Conservation (phyloP, 495 filamentous ascomycete species). For the Achaetomiella virescens region DNA sequence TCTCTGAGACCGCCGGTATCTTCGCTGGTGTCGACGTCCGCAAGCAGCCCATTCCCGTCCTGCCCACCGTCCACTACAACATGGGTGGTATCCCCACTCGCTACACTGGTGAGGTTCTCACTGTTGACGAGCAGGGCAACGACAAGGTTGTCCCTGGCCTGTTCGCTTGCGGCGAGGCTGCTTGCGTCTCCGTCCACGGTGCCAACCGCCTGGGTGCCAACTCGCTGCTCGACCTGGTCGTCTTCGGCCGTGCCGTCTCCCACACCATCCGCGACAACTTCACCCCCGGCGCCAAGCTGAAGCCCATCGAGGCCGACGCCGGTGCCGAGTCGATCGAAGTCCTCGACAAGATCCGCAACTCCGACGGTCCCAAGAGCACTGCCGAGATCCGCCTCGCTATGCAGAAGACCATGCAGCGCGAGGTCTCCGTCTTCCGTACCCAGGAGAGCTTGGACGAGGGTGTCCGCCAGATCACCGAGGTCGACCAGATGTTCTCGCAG, state of each 20-base stretch:
- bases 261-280: slow-evolving; percentile 92
- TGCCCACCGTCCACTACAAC: slow-evolving; percentile 98
- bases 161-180: slow-evolving; percentile 94
- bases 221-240: slow-evolving; percentile 93
- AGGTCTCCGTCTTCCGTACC: slow-evolving; percentile 95
- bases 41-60: slow-evolving; percentile 93
- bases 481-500: slow-evolving; percentile 72
- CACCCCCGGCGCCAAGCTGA: slow-evolving; percentile 68
- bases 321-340: slow-evolving; percentile 80
- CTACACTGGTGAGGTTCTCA: slow-evolving; percentile 93
- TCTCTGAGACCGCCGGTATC: slow-evolving; percentile 94
- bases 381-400: slow-evolving; percentile 83
- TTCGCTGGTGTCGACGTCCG: slow-evolving; percentile 94
- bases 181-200: slow-evolving; percentile 94
- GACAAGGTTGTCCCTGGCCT: slow-evolving; percentile 95
- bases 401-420: slow-evolving; percentile 97
- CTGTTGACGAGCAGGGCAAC: slow-evolving; percentile 71
- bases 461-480: slow-evolving; percentile 68
- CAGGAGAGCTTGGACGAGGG: slow-evolving; percentile 83
- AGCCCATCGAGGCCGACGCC: slow-evolving; percentile 70
- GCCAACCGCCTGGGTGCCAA: slow-evolving; percentile 97
- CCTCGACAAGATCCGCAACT: slow-evolving; percentile 77
- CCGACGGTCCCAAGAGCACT: slow-evolving; percentile 78
- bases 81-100: slow-evolving; percentile 98
- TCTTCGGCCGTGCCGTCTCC: slow-evolving; percentile 93